Conservation (phyloP, 1,284 basidiomycete species). For the Rhizoctonia solani region DNA sequence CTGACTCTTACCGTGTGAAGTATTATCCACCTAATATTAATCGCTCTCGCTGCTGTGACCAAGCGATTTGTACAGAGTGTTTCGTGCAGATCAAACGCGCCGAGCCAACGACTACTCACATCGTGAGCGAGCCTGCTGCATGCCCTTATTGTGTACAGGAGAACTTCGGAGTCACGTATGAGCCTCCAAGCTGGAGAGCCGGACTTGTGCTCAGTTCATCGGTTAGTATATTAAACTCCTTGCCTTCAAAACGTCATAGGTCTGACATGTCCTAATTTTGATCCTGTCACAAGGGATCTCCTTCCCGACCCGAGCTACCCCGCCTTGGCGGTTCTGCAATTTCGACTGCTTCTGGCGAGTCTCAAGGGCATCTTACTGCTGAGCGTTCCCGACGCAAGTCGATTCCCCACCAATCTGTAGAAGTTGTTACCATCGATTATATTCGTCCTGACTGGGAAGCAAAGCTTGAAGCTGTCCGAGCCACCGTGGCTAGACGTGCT, state of each 20-base stretch:
- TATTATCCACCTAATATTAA: slow-evolving; percentile 97
- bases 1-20: slow-evolving; percentile 48
- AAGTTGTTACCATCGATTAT: slow-evolving; percentile 91
- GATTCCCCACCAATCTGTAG: slow-evolving; percentile 72
- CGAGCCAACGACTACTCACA: slow-evolving; percentile 90
- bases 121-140: slow-evolving; percentile 90
- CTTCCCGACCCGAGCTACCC: slow-evolving; percentile 39
- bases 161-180: slow-evolving; percentile 94
- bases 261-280: slow-evolving; percentile 4
- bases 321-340: slow-evolving; percentile 23
- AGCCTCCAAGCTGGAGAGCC: slow-evolving; percentile 76
- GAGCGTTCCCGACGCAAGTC: slow-evolving; percentile 69
- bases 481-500: slow-evolving; percentile 85
- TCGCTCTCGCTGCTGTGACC: slow-evolving; percentile 95
- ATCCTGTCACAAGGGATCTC: neutral
- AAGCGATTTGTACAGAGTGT: slow-evolving; percentile 98
- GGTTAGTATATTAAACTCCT: slow-evolving; percentile 6
- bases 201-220: slow-evolving; percentile 53
- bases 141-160: slow-evolving; percentile 98
- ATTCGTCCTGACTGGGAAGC: slow-evolving; percentile 95
- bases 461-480: slow-evolving; percentile 86
- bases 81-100: slow-evolving; percentile 98
- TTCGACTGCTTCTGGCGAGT: slow-evolving; percentile 49
- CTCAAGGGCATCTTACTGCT: slow-evolving; percentile 47
- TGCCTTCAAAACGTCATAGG: no score